Evolutionary conservation across 1,284 basidiomycete species (phyloP).

Genomic region (Leccinum angustisporum): DNA sequence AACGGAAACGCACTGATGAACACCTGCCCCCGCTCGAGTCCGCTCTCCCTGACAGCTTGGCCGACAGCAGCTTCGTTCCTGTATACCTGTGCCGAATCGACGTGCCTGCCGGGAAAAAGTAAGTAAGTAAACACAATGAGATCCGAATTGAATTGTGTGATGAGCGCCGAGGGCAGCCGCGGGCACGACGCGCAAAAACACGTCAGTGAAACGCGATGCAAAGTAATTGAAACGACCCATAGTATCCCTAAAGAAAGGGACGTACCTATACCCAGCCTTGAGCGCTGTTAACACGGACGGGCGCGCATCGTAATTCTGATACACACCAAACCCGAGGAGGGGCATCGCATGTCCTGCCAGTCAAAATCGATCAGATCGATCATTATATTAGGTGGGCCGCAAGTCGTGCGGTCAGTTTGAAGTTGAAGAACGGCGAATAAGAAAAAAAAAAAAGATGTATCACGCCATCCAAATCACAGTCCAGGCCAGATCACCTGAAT

Average conservation of each 20-base stretch:
- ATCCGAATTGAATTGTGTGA: not conserved
- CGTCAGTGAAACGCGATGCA: not conserved
- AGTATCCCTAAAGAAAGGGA: not conserved
- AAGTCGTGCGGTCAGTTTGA: not conserved
- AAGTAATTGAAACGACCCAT: not conserved
- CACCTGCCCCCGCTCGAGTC: slow-evolving; percentile 52
- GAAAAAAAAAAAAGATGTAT: not conserved
- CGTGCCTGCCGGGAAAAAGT: slow-evolving; percentile 43
- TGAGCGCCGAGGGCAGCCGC: not conserved
- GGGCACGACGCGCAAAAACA: not conserved
- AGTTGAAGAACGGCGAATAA: not conserved
- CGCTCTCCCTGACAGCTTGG: slow-evolving; percentile 54
- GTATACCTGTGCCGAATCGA: slow-evolving; percentile 76
- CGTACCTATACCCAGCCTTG: slow-evolving; percentile 70
- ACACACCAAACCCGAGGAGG: slow-evolving; percentile 81
- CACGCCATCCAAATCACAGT: not conserved
- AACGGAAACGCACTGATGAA: slow-evolving; percentile 61
- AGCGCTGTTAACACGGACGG: slow-evolving; percentile 68
- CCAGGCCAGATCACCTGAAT: not conserved
- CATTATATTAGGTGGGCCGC: not conserved
- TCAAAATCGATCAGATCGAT: not conserved
- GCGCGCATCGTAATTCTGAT: slow-evolving; percentile 62
- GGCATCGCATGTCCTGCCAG: slow-evolving; percentile 60
- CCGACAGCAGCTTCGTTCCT: slow-evolving; percentile 70
- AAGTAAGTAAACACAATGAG: not conserved